Conservation (phyloP, 1,284 basidiomycete species). For the Leccinum subrobustum region DNA sequence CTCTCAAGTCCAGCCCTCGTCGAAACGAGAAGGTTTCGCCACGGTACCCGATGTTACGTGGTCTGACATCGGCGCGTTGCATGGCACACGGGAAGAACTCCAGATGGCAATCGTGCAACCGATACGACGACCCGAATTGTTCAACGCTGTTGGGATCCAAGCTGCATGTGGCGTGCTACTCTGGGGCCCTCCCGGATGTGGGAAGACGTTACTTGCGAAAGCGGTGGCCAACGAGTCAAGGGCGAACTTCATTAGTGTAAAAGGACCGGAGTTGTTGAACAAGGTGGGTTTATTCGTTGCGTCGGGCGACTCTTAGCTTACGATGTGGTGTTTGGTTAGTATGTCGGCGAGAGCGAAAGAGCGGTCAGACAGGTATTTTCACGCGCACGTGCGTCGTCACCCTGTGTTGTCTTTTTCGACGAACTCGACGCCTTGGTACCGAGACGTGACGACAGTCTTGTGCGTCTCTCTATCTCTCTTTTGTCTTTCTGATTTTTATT, state of each 20-base stretch:
- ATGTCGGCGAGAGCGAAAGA: constrained; percentile 95
- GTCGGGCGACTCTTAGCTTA: not conserved
- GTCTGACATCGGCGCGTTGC: constrained; percentile 93
- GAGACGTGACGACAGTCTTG: constrained; percentile 86
- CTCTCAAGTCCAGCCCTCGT: constrained; percentile 88
- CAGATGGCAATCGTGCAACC: constrained; percentile 98
- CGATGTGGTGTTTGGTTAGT: constrained; percentile 48
- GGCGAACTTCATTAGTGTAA: constrained; percentile 97
- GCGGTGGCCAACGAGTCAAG: constrained; percentile 94
- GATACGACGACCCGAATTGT: constrained; percentile 87
- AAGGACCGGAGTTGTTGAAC: constrained; percentile 95
- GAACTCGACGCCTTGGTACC: constrained; percentile 97
- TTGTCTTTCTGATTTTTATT: not conserved
- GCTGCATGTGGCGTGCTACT: not conserved
- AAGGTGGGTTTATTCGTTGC: constrained; percentile 58
- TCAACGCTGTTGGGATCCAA: constrained; percentile 43
- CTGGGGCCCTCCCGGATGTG: constrained; percentile 64
- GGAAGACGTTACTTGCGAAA: constrained; percentile 94
- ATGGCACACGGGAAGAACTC: constrained; percentile 84
- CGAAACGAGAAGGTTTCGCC: constrained; percentile 96
- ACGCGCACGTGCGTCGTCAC: constrained; percentile 82
- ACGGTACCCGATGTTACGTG: constrained; percentile 96
- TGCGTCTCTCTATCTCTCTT: constrained; percentile 38
- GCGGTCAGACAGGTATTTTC: constrained; percentile 94
- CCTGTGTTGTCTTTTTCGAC: constrained; percentile 94